phyloP scores from a whole-genome alignment of 495 filamentous ascomycete genomes.

The Podospora sp. region DNA sequence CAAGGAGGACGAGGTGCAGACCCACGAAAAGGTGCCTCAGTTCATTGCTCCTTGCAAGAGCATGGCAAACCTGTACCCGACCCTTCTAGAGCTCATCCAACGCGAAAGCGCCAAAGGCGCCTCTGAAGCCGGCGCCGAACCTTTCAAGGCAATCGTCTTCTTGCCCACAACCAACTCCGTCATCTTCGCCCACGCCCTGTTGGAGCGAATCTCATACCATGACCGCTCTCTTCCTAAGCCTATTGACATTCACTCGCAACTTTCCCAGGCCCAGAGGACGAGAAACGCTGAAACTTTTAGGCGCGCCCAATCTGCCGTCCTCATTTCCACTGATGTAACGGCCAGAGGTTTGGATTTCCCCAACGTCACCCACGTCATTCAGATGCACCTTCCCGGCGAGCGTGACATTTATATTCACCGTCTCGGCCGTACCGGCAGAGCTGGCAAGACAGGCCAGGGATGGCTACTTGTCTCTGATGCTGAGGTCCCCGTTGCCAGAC shows the following conservation, averaged over 20 bases:
- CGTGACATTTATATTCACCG: slow-evolving; percentile 88
- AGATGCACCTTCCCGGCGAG: slow-evolving; percentile 71
- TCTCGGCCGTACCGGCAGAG: slow-evolving; percentile 72
- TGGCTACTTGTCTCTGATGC: slow-evolving; percentile 69
- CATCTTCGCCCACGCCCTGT: slow-evolving; percentile 59
- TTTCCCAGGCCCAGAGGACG: slow-evolving; percentile 71
- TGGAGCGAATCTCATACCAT: slow-evolving; percentile 54
- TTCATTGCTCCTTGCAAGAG: slow-evolving; percentile 64
- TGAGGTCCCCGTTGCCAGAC: slow-evolving; percentile 55
- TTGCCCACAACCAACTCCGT: slow-evolving; percentile 77
- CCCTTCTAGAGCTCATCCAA: slow-evolving; percentile 73
- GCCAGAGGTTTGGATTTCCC: slow-evolving; percentile 98
- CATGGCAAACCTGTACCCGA: slow-evolving; percentile 75
- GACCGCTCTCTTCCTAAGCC: slow-evolving; percentile 43
- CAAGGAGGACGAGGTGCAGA: slow-evolving; percentile 73
- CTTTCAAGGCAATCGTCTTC: slow-evolving; percentile 95
- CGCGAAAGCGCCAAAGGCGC: slow-evolving; percentile 50
- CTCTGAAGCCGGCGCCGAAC: slow-evolving; percentile 45
- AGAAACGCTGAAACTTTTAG: slow-evolving; percentile 72
- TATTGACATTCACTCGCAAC: slow-evolving; percentile 76
- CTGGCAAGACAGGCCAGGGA: slow-evolving; percentile 76
- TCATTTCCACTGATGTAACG: slow-evolving; percentile 92
- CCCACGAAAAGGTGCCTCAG: slow-evolving; percentile 83
- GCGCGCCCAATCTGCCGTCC: slow-evolving; percentile 61
- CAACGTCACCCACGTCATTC: slow-evolving; percentile 87